Percentiles rank a stretch among this genome's conserved stretches.
Evolutionary conservation across 2,329 filamentous ascomycete genomes (phyloP).

Genomic region (Pseudocercospora vitis): DNA sequence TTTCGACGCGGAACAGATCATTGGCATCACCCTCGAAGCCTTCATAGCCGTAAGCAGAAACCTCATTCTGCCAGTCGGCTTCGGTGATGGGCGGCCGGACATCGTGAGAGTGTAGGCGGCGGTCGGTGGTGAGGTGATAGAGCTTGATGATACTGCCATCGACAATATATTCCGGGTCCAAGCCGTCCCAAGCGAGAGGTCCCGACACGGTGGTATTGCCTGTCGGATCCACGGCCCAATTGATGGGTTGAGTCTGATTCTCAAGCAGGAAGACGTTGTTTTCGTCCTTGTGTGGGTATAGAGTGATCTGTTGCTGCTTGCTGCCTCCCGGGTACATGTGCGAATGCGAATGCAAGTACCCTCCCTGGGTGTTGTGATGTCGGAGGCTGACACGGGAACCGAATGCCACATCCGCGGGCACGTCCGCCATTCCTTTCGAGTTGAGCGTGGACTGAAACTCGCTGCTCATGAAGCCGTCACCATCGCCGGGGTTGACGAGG

Average conservation of each 20-base stretch:
- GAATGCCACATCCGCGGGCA: constrained; percentile 85
- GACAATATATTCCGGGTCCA: constrained; percentile 68
- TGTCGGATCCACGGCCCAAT: constrained; percentile 45
- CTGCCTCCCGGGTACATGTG: constrained; percentile 98
- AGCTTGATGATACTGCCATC: constrained; percentile 80
- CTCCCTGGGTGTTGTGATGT: constrained; percentile 95
- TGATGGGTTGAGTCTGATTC: constrained; percentile 88
- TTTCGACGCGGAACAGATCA: constrained; percentile 91
- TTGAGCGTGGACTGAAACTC: constrained; percentile 98
- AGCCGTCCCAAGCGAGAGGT: constrained; percentile 77
- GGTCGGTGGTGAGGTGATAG: constrained; percentile 79
- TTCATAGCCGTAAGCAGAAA: constrained; percentile 92
- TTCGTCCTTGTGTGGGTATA: constrained; percentile 98
- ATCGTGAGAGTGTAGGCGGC: constrained; percentile 93
- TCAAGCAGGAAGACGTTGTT: constrained; percentile 95
- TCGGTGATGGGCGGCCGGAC: constrained; percentile 83
- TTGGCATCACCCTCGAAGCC: constrained; percentile 97
- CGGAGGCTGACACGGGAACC: constrained; percentile 84
- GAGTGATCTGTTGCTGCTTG: constrained; percentile 97
- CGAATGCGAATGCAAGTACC: constrained; percentile 93
- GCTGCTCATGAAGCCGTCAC: constrained; percentile 98
- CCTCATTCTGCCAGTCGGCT: constrained; percentile 59
- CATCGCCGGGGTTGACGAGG: constrained; percentile 90
- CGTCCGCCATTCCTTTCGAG: constrained; percentile 93
- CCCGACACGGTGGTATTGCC: constrained; percentile 73